Evolutionary conservation across 2,329 filamentous ascomycete genomes (phyloP).

Genomic region (Calonectria montana): DNA sequence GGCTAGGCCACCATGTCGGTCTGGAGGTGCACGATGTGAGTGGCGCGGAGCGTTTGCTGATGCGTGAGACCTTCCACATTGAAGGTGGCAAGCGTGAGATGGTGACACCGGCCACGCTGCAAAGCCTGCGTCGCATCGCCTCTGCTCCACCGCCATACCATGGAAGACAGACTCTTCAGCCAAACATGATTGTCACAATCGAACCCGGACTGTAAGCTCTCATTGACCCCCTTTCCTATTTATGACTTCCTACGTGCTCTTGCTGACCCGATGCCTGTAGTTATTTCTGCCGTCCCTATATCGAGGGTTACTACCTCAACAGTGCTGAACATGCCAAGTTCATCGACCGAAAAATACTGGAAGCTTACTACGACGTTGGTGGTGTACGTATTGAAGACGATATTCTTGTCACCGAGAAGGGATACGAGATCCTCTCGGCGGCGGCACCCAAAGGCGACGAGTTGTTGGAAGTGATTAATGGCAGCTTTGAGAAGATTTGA

Average conservation of each 20-base stretch:
- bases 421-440: constrained; percentile 85
- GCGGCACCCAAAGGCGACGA: constrained; percentile 79
- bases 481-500: constrained; percentile 43
- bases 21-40: constrained; percentile 73
- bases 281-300: constrained; percentile 80
- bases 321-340: constrained; percentile 68
- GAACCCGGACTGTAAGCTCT: constrained; percentile 76
- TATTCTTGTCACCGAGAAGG: constrained; percentile 80
- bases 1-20: constrained; percentile 73
- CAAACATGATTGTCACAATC: constrained; percentile 80
- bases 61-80: constrained; percentile 42
- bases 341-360: constrained; percentile 74
- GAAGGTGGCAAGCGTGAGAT: constrained; percentile 55
- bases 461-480: constrained; percentile 71
- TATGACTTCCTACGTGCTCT: not conserved
- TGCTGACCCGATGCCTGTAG: constrained; percentile 48
- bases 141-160: constrained; percentile 43
- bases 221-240: not conserved
- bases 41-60: constrained; percentile 51
- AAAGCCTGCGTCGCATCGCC: constrained; percentile 40
- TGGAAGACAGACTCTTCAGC: constrained; percentile 57
- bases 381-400: constrained; percentile 96
- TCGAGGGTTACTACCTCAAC: constrained; percentile 75
- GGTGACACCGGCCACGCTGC: constrained; percentile 51
- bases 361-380: constrained; percentile 80